A percentile compares a stretch with the other conserved stretches of the same genome.
These are phyloP conservation scores for Xylariomycetidae sp. DNA, from an alignment of 2,329 filamentous ascomycete genomes.

Conservation along the genomic window DNA sequence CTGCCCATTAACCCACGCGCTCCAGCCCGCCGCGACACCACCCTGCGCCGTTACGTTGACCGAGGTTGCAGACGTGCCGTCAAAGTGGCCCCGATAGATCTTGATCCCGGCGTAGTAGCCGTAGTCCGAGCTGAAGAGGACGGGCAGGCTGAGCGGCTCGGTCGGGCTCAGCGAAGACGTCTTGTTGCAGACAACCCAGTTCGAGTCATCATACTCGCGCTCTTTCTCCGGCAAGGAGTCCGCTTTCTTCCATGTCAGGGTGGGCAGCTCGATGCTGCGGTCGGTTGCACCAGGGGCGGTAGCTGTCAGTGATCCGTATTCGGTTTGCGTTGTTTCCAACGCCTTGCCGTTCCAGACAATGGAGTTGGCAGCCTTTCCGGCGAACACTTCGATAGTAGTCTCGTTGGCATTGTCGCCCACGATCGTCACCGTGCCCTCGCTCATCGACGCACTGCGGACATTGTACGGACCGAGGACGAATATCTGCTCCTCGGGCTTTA, in stretches of 20 bases:
- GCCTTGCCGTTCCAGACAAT: slow-evolving; percentile 1
- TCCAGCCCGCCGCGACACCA: slow-evolving; percentile 1
- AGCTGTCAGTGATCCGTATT: not conserved
- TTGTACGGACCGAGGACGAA: slow-evolving; percentile 1
- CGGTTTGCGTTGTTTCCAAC: not conserved
- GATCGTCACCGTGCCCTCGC: not conserved
- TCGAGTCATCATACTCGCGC: slow-evolving; percentile 1
- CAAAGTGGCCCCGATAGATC: slow-evolving; percentile 2
- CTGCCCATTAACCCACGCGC: slow-evolving; percentile 1
- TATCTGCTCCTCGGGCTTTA: not conserved
- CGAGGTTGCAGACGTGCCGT: not conserved
- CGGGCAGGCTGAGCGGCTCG: slow-evolving; percentile 1
- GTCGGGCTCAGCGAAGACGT: not conserved
- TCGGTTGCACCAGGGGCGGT: not conserved
- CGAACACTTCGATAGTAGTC: slow-evolving; percentile 1
- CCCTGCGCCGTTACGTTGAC: not conserved
- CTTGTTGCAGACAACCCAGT: slow-evolving; percentile 2
- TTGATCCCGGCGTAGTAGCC: slow-evolving; percentile 1
- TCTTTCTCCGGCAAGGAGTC: not conserved
- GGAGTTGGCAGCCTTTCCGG: not conserved
- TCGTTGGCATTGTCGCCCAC: slow-evolving; percentile 1
- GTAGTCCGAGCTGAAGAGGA: slow-evolving; percentile 2
- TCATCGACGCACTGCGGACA: not conserved
- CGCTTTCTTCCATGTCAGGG: not conserved
- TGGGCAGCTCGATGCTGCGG: not conserved